Conservation (phyloP, 2,329 filamentous ascomycete genomes). For the Paecilomyces sp. region DNA sequence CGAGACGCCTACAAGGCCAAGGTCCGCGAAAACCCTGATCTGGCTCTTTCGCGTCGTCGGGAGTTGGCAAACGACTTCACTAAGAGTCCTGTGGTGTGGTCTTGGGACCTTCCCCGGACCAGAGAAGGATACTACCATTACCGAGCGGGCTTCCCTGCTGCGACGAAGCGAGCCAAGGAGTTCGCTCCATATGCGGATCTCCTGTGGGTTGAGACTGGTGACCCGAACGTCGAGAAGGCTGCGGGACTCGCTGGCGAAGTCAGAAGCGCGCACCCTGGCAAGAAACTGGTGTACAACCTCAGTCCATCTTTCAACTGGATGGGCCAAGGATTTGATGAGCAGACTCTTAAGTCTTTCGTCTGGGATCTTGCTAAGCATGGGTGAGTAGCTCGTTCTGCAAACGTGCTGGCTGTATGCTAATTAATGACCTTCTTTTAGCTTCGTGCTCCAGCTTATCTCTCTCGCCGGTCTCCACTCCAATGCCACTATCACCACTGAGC, state of each 20-base stretch:
- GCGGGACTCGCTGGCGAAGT: slow-evolving; percentile 70
- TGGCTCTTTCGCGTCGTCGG: slow-evolving; percentile 72
- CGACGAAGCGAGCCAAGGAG: slow-evolving; percentile 86
- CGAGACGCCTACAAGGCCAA: slow-evolving; percentile 61
- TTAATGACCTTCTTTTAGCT: slow-evolving; percentile 28
- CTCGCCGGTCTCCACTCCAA: slow-evolving; percentile 58
- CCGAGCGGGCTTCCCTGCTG: slow-evolving; percentile 69
- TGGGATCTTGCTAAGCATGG: slow-evolving; percentile 93
- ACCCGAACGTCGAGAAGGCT: slow-evolving; percentile 74
- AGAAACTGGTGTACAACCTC: slow-evolving; percentile 93
- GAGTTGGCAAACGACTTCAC: slow-evolving; percentile 62
- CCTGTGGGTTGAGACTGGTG: slow-evolving; percentile 93
- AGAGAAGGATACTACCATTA: slow-evolving; percentile 61
- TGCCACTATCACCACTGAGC: slow-evolving; percentile 61
- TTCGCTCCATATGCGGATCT: slow-evolving; percentile 92
- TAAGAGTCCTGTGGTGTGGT: slow-evolving; percentile 67
- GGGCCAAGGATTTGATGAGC: slow-evolving; percentile 81
- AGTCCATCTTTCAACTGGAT: slow-evolving; percentile 99
- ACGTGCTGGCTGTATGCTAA: neutral
- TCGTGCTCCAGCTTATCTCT: slow-evolving; percentile 58
- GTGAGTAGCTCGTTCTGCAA: slow-evolving; percentile 47
- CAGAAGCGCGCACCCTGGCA: slow-evolving; percentile 60
- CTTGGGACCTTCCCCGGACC: slow-evolving; percentile 86
- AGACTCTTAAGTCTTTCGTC: slow-evolving; percentile 80
- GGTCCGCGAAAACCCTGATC: slow-evolving; percentile 58